phyloP scores from a whole-genome alignment of 1,139 yeast species.

The Yamadazyma mexicana region DNA sequence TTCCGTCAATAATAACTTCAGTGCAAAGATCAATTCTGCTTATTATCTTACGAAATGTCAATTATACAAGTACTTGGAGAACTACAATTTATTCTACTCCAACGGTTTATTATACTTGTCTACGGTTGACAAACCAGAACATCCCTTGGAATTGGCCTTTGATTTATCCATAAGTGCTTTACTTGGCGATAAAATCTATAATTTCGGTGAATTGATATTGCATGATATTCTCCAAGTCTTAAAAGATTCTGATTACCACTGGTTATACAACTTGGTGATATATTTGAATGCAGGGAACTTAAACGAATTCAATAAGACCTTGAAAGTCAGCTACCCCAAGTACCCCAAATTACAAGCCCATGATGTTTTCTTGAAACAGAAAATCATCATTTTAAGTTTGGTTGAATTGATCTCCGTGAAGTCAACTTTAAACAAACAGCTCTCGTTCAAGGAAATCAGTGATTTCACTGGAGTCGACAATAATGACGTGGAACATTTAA shows the following conservation, averaged over 20 bases:
- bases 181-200: slow-evolving; percentile 88
- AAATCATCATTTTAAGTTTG: slow-evolving; percentile 88
- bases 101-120: slow-evolving; percentile 55
- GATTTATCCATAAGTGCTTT: slow-evolving; percentile 86
- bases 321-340: slow-evolving; percentile 36
- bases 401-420: slow-evolving; percentile 84
- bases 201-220: slow-evolving; percentile 90
- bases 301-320: slow-evolving; percentile 53
- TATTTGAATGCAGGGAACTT: slow-evolving; percentile 81
- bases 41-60: slow-evolving; percentile 81
- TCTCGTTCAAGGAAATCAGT: slow-evolving; percentile 74
- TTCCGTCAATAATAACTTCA: slow-evolving; percentile 46
- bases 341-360: slow-evolving; percentile 62
- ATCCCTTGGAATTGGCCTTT: slow-evolving; percentile 56
- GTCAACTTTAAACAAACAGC: slow-evolving; percentile 70
- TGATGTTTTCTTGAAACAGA: slow-evolving; percentile 76
- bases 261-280: slow-evolving; percentile 73
- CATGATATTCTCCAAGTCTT: slow-evolving; percentile 69
- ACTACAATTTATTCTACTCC: slow-evolving; percentile 78
- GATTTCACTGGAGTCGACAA: slow-evolving; percentile 64
- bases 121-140: slow-evolving; percentile 42
- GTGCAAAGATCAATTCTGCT: slow-evolving; percentile 75
- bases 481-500: slow-evolving; percentile 83
- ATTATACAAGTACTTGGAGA: slow-evolving; percentile 69
- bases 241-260: slow-evolving; percentile 48